Conservation (phyloP, 805 yeast genomes). For the Starmerella davenportii region DNA sequence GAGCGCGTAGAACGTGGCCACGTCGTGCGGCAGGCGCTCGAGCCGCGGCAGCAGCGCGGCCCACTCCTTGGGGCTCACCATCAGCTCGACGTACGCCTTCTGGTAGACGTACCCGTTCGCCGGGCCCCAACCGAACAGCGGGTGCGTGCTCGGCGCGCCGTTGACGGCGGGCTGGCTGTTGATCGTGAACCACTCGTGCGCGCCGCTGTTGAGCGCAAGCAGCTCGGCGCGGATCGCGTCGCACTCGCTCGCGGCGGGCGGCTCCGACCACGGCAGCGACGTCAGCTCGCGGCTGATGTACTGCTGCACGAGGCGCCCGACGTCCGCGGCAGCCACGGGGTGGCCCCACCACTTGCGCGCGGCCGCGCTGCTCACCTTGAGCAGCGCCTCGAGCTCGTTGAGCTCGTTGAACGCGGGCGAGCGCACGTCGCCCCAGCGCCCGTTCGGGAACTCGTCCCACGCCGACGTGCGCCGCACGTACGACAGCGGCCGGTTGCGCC, state of each 20-base stretch:
- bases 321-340: constrained; percentile 43
- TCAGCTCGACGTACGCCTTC: constrained; percentile 78
- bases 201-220: constrained; percentile 43
- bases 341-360: constrained; percentile 78
- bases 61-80: constrained; percentile 44
- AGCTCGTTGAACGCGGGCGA: constrained; percentile 94
- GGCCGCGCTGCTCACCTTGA: constrained; percentile 58
- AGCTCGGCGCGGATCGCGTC: constrained; percentile 41
- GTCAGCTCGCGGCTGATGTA: constrained; percentile 55
- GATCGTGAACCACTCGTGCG: constrained; percentile 47
- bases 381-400: constrained; percentile 61
- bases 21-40: constrained; percentile 20
- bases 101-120: constrained; percentile 82
- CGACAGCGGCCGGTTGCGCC: constrained; percentile 85
- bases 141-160: constrained; percentile 54
- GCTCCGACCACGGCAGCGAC: constrained; percentile 88
- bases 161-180: constrained; percentile 91
- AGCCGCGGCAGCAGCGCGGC: constrained; percentile 30
- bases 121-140: constrained; percentile 88
- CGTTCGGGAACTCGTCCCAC: constrained; percentile 98
- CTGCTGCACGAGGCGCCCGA: constrained; percentile 43
- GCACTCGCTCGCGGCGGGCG: constrained; percentile 67
- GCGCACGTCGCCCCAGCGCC: constrained; percentile 95
- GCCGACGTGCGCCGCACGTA: constrained; percentile 76
- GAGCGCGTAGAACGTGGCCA: constrained; percentile 64